These are phyloP conservation scores for Aegilops longissima DNA, from an alignment of 176 grass and related monocot species.

Conservation along the genomic window DNA sequence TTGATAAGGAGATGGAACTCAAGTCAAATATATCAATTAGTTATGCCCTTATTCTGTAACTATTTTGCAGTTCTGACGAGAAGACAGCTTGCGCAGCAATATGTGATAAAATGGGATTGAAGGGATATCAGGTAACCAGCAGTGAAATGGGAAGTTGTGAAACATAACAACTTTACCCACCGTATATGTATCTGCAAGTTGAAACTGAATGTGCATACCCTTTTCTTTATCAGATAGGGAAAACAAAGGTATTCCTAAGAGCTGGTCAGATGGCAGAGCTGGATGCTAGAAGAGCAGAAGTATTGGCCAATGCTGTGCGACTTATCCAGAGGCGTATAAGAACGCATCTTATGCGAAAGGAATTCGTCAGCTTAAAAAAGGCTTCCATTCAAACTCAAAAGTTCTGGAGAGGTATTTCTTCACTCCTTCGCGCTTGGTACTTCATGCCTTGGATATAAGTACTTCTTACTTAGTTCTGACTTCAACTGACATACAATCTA, in stretches of 20 bases:
- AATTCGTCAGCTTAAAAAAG: constrained; percentile 56
- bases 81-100: constrained; percentile 70
- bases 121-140: constrained; percentile 81
- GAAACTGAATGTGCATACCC: constrained; percentile 11
- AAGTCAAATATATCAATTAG: constrained; percentile 13
- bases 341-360: constrained; percentile 78
- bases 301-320: constrained; percentile 65
- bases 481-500: constrained; percentile 25
- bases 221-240: constrained; percentile 72
- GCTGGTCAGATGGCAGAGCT: constrained; percentile 93
- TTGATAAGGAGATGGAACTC: constrained; percentile 1
- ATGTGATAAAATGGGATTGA: constrained; percentile 88
- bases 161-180: neutral
- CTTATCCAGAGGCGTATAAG: constrained; percentile 78
- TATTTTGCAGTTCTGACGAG: constrained; percentile 72
- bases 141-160: constrained; percentile 21
- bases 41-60: neutral
- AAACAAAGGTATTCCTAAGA: constrained; percentile 96
- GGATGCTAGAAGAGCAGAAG: constrained; percentile 87
- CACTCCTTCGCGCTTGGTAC: neutral
- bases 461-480: constrained; percentile 11
- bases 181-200: constrained; percentile 18
- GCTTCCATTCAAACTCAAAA: constrained; percentile 72
- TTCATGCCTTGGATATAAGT: constrained; percentile 9
- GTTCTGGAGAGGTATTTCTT: constrained; percentile 75